A percentile compares a stretch with the other conserved stretches of the same genome.
Conservation (phyloP, 1,139 yeast genomes). For the Yamadazyma atmosphaerica region DNA sequence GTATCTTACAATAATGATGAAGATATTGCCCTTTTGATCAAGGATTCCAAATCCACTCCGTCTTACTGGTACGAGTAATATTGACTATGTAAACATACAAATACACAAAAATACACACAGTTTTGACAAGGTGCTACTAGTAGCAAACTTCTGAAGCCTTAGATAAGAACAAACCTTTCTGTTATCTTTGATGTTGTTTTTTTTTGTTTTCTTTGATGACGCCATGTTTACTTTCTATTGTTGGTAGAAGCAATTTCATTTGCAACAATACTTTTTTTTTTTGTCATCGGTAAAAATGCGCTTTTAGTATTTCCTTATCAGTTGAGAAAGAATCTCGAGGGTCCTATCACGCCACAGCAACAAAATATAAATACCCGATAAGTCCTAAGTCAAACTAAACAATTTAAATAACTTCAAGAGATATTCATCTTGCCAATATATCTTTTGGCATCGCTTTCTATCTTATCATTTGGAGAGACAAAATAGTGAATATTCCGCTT, state of each 20-base stretch:
- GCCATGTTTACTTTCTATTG: background rate
- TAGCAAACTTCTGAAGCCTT: no score
- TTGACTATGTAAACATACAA: background rate
- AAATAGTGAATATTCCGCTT: no score
- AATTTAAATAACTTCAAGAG: no score
- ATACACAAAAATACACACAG: background rate
- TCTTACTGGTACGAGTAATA: slow-evolving; percentile 2
- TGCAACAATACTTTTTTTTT: slow-evolving; percentile 1
- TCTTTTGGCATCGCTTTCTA: no score
- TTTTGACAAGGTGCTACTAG: no score
- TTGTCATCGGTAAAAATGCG: background rate
- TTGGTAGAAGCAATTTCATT: slow-evolving; percentile 1
- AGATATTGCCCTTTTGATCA: background rate
- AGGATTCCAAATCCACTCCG: slow-evolving; percentile 1
- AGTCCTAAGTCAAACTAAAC: no score
- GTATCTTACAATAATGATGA: slow-evolving; percentile 2
- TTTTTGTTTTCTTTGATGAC: no score
- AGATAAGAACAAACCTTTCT: no score
- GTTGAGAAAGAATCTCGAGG: no score
- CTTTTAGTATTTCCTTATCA: no score
- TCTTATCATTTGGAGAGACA: no score
- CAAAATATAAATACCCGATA: background rate
- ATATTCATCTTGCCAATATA: no score
- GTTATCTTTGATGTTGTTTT: background rate
- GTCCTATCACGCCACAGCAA: background rate